Evolutionary conservation across 352 stramenopile species (phyloP), one percentile per base, ranked within the genome.

Genomic region (Phytophthora lateralis): DNA sequence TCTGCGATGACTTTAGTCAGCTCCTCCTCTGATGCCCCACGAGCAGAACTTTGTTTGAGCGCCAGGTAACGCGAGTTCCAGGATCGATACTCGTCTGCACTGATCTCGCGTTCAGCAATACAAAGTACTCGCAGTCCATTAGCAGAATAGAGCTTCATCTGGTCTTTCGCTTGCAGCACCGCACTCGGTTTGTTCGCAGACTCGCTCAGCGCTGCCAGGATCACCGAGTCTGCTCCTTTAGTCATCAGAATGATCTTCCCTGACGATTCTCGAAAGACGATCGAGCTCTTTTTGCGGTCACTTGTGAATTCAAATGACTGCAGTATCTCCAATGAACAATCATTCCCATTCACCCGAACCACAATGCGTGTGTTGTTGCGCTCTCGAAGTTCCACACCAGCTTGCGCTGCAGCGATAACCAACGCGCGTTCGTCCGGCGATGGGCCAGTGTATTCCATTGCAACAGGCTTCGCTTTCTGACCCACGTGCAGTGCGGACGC

Each of bases 161-260:
- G 66, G 8, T 80, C 66, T 53, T 76, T 75, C 8, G 67, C 66
- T 38, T 67, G 63, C 9, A 76, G 17, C 21, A 82, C 38, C 14
- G 44, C 38, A 10, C 61, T 74, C 9, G 55, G 44, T 17, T 66
- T 63, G 55, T 81, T 81, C 0, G 39, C 17, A 39, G 42, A 53
- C 2, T 65, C 52, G 27, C 63, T 76, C 17, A 87, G 54, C 17
- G 82, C 53, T 3, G 73, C 61, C 10, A 97, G 63, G 4, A 98
- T 82, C 17, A 95, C 80, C 1, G 83, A 93, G 60, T 98, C 93
- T 0, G 93, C 93, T n/a, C 93, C 92, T 76, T 98, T 95, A 41
- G 63, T 79, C 39, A 89, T 77, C 30, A 92, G 32, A 12, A 86
- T 54, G 11, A 83, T 64, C 14, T 56, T 66, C 6, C 68, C 68